Evolutionary conservation across 1,284 basidiomycete species (phyloP), one percentile per base, ranked within the genome.

Genomic region (Trametes pubescens): DNA sequence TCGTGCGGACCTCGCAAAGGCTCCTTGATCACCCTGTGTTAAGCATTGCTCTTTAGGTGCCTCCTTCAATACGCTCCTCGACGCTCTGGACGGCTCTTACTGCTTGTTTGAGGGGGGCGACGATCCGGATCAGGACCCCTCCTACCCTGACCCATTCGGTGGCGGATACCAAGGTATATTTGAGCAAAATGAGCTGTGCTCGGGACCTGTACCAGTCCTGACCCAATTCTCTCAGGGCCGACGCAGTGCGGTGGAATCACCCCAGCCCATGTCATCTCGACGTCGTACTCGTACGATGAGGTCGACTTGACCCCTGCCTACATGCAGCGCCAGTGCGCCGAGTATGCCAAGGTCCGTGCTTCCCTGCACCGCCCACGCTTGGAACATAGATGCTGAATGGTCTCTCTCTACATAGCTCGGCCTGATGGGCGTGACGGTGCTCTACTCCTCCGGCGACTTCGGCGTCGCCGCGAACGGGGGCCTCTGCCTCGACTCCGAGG

Each of bases 101-200:
- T 90, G 89, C 67, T 82, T 80, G 0, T 89, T 84, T 58, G 81
- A 86, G 61, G 87, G 87, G 4, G 87, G 87, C 2, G 86, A 90
- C 47, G 84, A 87, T 69, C 81, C 82, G 8, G 71, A 51, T 5
- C 48, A 58, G 26, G 78, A 76, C 64, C 69, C 57, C 34, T 51
- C 68, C 51, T 69, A 71, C 40, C 71, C 71, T 11, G 71, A 72
- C 46, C 65, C 71, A 1, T 53, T 56, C 38, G 47, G 44, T 34
- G 60, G 62, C 48, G 51, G 61, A 46, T 69, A 67, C 53, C 51
- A 64, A 57, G 66, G 66, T 64, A n/a, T 3, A 8, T 8, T 32
- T 3, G 4, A 32, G n/a, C 16, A 44, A 65, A 22, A 11, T 13
- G 14, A 34, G 29, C 24, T n/a, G 1, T 11, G 14, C n/a, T 6